Evolutionary conservation across 345 rosid genomes (phyloP), one percentile per base, ranked within the genome.

Genomic region (Populus tremula): DNA sequence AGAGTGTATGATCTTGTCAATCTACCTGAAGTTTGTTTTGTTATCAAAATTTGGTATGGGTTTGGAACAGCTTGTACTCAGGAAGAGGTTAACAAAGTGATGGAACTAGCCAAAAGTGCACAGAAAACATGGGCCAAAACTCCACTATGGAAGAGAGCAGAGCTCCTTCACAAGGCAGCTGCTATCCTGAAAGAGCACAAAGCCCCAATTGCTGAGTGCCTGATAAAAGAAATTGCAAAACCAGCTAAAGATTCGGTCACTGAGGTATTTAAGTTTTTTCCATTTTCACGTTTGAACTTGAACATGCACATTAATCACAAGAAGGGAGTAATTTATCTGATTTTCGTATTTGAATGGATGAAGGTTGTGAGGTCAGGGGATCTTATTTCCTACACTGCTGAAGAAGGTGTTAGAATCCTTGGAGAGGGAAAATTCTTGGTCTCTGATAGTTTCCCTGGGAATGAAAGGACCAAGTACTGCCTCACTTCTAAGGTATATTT

Each of bases 331-430:
- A 6, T 16, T 62, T 18, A 36, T 31, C 3, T 27, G 35, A 6
- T 35, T 54, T 27, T 66, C 25, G 1, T 25, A 53, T 38, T 10
- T 73, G 18, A 29, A 56, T 41, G 25, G 9, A 0, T 70, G 73
- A 71, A 93, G 99, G 97, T 96, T 84, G 97, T 96, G 78, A 92
- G 99, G 76, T 96, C 98, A 66, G 99, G 99, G 14, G 99, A 96
- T 86, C 89, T 93, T 72, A 82, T 96, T 65, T 96, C 99, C 56
- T 96, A 93, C 76, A 87, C 91, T 78, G 98, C 97, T 53, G 98
- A 96, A 86, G 99, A 96, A 77, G 99, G 98, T 21, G 99, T 96
- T 5, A 84, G 98, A 84, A 88, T 93, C 83, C 86, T 96, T 10
- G 98, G 99, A 77, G 97, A 96, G 78, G 99, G 99, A 35, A 92